A percentile compares a stretch with the other conserved stretches of the same genome.
phyloP scores from a whole-genome alignment of 2,329 filamentous ascomycete genomes.

The Pestalotiopsis sp. region DNA sequence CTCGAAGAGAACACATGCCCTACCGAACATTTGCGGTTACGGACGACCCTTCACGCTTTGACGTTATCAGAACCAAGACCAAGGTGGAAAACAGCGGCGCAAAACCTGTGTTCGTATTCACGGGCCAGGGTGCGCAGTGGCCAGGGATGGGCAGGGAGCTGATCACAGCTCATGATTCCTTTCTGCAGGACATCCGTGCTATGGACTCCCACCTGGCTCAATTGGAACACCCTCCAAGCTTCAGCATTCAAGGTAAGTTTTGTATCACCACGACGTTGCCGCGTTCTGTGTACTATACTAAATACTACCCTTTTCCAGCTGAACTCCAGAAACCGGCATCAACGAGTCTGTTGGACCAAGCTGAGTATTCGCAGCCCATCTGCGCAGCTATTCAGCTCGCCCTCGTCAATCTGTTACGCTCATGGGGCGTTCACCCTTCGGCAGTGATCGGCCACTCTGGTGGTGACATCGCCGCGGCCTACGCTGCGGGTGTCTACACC shows the following conservation, averaged over 20 bases:
- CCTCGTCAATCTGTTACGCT: not conserved
- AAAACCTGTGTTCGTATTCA: constrained; percentile 7
- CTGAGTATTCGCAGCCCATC: not conserved
- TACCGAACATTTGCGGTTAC: not conserved
- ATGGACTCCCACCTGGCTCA: not conserved
- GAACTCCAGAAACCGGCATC: constrained; percentile 3
- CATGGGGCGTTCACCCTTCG: constrained; percentile 2
- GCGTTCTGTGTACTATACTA: not conserved
- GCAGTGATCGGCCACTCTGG: constrained; percentile 8
- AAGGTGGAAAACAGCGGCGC: not conserved
- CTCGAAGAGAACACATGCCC: constrained; percentile 4
- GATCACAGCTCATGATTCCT: not conserved
- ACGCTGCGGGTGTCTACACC: constrained; percentile 6
- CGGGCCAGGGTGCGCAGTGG: constrained; percentile 15
- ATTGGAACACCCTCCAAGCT: constrained; percentile 1
- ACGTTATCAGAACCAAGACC: not conserved
- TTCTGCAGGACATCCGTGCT: not conserved
- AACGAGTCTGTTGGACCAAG: not conserved
- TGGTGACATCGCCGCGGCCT: constrained; percentile 10
- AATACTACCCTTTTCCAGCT: not conserved
- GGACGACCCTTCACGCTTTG: not conserved
- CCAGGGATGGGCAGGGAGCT: constrained; percentile 8
- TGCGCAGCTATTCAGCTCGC: constrained; percentile 9
- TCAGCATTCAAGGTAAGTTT: not conserved
- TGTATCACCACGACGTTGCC: not conserved